Base-by-base conservation (phyloP, 148 eudicot genomes). In the Rheum nobile region DNA sequence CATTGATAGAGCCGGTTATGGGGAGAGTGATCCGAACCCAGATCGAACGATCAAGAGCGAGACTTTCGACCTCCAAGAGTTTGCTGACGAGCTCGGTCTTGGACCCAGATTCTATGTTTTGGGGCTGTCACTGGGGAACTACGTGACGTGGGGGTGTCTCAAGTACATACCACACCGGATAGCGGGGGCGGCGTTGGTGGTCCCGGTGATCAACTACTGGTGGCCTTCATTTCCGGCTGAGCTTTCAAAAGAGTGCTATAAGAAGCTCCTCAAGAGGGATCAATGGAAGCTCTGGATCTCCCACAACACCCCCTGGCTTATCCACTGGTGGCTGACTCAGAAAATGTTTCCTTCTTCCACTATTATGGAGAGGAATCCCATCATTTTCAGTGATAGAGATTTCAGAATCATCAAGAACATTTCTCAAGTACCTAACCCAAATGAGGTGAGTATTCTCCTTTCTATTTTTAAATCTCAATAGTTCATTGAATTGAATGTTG, bases 11-110 rank as follows among this genome's bases (percentile, higher is more conserved):
- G 73, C 73, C 11, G 73, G 73, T 32, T 71, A 71, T 2, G 73
- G 85, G 16, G 82, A 82, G 50, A 82, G 85, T 55, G 82, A 79
- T 76, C 78, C 80, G 14, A 80, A 82, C 57, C 75, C 85, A 19
- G 35, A 61, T 6, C 67, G 80, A 7, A 70, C 85, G 8, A 41
- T 83, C 67, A 83, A 83, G 70, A 83, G 82, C 32, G 82, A 79
- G 26, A 76, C 82, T 12, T 67, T 77, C 17, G 85, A 83, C 32
- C 72, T 80, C 8, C 72, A 83, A 48, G 85, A 83, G 72, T 77
- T 83, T 1, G 85, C 83, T 17, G 85, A 83, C 55, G 71, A 63
- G 71, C 50, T 83, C 54, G 74, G 67, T 39, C 41, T 83, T 6
- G 85, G 85, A 21, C 26, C 80, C 65, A 83, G 67, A 42, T 79